phyloP scores from a whole-genome alignment of 2,329 filamentous ascomycete species.

The Mariannaea elegans region DNA sequence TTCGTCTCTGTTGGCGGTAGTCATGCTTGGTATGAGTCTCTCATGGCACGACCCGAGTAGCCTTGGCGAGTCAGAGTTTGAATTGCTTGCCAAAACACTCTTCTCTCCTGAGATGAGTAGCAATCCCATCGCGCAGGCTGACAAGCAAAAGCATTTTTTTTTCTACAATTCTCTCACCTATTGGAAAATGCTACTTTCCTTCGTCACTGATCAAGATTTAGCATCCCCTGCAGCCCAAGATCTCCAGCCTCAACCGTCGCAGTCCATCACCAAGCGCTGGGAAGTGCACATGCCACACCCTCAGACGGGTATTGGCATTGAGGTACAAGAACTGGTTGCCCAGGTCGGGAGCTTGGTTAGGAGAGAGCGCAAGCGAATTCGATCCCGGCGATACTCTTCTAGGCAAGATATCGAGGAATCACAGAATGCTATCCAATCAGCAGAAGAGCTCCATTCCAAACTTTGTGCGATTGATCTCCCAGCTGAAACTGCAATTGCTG shows the following conservation, averaged over 20 bases:
- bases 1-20: constrained; percentile 63
- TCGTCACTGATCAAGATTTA: constrained; percentile 34
- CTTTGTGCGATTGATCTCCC: constrained; percentile 31
- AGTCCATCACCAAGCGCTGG: constrained; percentile 15
- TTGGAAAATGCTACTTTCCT: constrained; percentile 40
- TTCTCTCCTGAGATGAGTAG: constrained; percentile 15
- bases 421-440: constrained; percentile 29
- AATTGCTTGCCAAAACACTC: constrained; percentile 28
- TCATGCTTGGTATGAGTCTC: constrained; percentile 67
- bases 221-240: constrained; percentile 2
- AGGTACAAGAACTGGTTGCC: constrained; percentile 38
- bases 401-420: constrained; percentile 38
- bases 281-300: constrained; percentile 39
- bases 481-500: constrained; percentile 27
- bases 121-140: constrained; percentile 12
- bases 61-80: constrained; percentile 50
- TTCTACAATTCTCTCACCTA: constrained; percentile 41
- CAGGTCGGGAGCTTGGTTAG: constrained; percentile 36
- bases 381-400: constrained; percentile 31
- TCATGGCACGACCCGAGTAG: constrained; percentile 67
- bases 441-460: constrained; percentile 30
- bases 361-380: constrained; percentile 37
- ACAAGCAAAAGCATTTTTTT: constrained; percentile 37
- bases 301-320: constrained; percentile 37
- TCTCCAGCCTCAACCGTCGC: constrained; percentile 19